Percentiles rank a stretch among this genome's conserved stretches.
phyloP scores from a whole-genome alignment of 202 grass and related monocot genomes.

The Brachypodium distachyon region DNA sequence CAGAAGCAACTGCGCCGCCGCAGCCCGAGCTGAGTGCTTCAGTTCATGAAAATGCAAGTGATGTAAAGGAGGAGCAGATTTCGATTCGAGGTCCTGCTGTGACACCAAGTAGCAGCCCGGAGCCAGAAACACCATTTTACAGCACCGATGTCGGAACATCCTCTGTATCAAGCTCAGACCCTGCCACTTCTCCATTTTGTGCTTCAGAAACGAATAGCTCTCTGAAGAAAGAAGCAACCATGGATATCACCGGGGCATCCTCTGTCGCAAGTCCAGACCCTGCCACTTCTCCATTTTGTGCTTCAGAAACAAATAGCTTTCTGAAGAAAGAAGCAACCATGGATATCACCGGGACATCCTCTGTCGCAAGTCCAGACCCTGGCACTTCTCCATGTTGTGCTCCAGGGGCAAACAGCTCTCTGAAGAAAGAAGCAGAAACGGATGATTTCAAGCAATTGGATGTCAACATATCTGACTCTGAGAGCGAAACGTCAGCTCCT shows the following conservation, averaged over 20 bases:
- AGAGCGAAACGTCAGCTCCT: conserved; percentile 43
- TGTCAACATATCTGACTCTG: conserved; percentile 42
- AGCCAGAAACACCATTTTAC: conserved; percentile 46
- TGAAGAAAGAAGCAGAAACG: conserved; percentile 36
- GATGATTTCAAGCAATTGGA: conserved; percentile 28
- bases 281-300: conserved; percentile 55
- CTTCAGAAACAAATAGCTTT: conserved; percentile 32
- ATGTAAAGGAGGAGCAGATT: conserved; percentile 5
- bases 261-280: conserved; percentile 62
- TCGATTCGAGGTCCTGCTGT: conserved; percentile 36
- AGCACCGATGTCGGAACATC: conserved; percentile 48
- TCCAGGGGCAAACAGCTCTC: conserved; percentile 30
- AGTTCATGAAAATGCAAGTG: not conserved
- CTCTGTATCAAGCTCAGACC: not conserved
- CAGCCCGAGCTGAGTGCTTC: conserved; percentile 5
- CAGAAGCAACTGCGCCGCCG: not conserved
- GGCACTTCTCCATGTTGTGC: conserved; percentile 59
- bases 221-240: not conserved
- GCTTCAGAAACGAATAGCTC: not conserved
- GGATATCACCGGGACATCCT: too few relatives aligned
- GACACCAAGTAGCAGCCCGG: conserved; percentile 65
- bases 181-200: not conserved
- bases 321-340: conserved; percentile 31
- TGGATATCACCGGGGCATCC: not conserved
- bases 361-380: conserved; percentile 69